Conservation (phyloP, 345 rosid genomes). For the Fremontodendron californicum region DNA sequence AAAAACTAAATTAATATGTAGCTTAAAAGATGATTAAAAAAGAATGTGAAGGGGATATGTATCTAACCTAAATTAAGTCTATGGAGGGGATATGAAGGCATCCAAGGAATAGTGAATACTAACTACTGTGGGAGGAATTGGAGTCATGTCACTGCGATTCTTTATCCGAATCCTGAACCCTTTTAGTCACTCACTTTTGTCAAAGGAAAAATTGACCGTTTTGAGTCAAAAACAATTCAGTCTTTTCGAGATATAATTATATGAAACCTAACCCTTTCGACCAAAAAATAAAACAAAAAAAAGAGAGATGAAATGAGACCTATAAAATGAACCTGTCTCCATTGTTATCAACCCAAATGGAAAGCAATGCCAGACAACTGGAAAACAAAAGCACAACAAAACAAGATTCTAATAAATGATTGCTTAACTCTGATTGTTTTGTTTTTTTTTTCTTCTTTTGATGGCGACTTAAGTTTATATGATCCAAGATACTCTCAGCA, state of each 20-base stretch:
- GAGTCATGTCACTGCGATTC: background rate
- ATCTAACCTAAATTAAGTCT: background rate
- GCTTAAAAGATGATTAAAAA: background rate
- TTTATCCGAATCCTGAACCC: background rate
- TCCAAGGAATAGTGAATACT: background rate
- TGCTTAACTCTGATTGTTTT: background rate
- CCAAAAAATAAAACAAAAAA: background rate
- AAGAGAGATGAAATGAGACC: background rate
- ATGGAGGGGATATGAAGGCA: background rate
- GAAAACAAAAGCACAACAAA: background rate
- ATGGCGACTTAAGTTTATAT: background rate
- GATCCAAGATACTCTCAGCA: too few relatives aligned
- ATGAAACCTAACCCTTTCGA: background rate
- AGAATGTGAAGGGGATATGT: background rate
- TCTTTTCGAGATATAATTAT: background rate
- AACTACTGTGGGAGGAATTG: background rate
- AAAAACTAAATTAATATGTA: background rate
- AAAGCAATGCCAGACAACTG: background rate
- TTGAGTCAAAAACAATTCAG: too few relatives aligned
- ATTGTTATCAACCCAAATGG: background rate
- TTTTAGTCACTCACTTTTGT: background rate
- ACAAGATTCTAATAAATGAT: background rate
- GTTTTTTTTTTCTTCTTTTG: too few relatives aligned
- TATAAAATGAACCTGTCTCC: background rate
- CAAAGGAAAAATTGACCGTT: background rate